Evolutionary conservation across 768 basidiomycete genomes (phyloP).

Genomic region (Dioszegia crocea): DNA sequence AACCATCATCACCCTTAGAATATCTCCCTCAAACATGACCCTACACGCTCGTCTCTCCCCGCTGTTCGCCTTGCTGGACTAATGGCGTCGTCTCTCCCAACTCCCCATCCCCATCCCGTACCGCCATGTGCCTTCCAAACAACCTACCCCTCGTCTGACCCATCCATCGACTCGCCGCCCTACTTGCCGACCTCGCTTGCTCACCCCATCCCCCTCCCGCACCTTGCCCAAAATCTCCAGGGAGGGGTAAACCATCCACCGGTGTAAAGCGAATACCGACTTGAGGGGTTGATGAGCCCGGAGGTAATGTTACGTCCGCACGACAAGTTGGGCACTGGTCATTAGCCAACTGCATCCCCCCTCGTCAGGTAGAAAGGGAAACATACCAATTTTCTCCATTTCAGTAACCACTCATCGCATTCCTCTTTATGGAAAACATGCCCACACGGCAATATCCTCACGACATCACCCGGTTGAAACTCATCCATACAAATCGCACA

Average conservation of each 20-base stretch:
- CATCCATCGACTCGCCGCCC: not conserved
- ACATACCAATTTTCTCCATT: constrained; percentile 84
- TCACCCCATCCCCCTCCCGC: not conserved
- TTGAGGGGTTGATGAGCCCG: constrained; percentile 15
- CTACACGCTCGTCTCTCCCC: not conserved
- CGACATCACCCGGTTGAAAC: constrained; percentile 80
- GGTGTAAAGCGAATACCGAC: constrained; percentile 26
- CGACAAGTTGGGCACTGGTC: constrained; percentile 84
- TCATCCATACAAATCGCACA: constrained; percentile 90
- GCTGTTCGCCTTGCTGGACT: not conserved
- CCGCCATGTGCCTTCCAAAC: not conserved
- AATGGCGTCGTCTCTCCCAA: not conserved
- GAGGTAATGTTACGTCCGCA: constrained; percentile 69
- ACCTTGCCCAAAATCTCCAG: not conserved
- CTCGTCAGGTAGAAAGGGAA: not conserved
- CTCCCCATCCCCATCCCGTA: not conserved
- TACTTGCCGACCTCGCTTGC: not conserved
- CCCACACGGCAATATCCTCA: constrained; percentile 86
- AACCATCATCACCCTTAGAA: too few relatives aligned
- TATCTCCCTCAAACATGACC: not conserved
- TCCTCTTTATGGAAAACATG: constrained; percentile 92
- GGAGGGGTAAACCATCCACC: not conserved
- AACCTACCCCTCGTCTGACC: not conserved
- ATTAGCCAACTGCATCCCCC: not conserved
- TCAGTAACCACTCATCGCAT: constrained; percentile 86